Percentiles rank a stretch among this genome's conserved stretches.
Conservation (phyloP, 768 basidiomycete species). For the Serendipita sp. region DNA sequence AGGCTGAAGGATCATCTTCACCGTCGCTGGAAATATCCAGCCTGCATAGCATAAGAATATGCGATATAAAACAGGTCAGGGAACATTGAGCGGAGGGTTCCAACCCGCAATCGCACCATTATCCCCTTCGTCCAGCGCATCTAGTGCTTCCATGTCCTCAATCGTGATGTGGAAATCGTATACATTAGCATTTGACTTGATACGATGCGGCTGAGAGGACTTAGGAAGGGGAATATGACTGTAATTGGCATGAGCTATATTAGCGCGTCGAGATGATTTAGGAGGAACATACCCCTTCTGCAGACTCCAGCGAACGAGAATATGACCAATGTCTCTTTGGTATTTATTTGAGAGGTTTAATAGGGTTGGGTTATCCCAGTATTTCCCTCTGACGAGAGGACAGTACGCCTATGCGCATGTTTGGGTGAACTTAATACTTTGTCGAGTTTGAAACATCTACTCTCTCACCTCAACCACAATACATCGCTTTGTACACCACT, state of each 20-base stretch:
- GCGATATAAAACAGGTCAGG: not conserved
- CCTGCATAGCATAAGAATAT: not conserved
- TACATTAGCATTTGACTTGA: constrained; percentile 54
- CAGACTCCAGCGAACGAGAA: constrained; percentile 30
- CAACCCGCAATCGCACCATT: constrained; percentile 54
- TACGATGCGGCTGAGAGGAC: constrained; percentile 52
- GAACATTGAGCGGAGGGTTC: constrained; percentile 50
- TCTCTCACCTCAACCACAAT: constrained; percentile 27
- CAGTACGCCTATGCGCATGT: constrained; percentile 46
- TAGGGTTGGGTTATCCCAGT: not conserved
- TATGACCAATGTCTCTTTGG: constrained; percentile 23
- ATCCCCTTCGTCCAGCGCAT: constrained; percentile 56
- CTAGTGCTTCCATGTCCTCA: constrained; percentile 51
- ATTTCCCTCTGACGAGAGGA: constrained; percentile 39
- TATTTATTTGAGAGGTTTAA: constrained; percentile 21
- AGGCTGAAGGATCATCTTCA: not conserved
- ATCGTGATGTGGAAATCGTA: constrained; percentile 56
- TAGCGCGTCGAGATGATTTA: not conserved
- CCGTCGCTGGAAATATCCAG: not conserved
- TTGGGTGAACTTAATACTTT: constrained; percentile 7
- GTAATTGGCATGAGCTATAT: constrained; percentile 1
- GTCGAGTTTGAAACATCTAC: constrained; percentile 17
- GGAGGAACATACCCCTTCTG: constrained; percentile 22
- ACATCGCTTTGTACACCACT: constrained; percentile 21
- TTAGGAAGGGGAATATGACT: constrained; percentile 72